Base-by-base conservation (phyloP, 495 filamentous ascomycete genomes). In the Penicillium subrubescens region DNA sequence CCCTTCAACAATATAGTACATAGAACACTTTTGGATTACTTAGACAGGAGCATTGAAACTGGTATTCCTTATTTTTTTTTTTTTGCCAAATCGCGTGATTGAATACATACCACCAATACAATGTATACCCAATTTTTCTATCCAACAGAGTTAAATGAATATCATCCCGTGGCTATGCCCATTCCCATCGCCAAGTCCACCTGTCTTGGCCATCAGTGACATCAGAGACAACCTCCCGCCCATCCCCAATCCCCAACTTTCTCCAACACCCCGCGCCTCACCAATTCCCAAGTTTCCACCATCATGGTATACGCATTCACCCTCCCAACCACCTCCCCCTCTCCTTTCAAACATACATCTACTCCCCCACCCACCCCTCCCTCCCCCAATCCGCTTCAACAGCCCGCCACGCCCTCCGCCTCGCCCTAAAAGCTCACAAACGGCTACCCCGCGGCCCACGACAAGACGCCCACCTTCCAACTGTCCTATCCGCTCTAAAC, bases 221-320 rank as follows among this genome's bases (percentile, higher is more conserved):
- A 71, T 75, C 66, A 72, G 56, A 37, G 25, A 4, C 4, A 27
- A 27, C 4, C 25, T 17, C 53, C 57, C 58, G 58, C 61, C 29
- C 41, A 54, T 12, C 41, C 50, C 21, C 1, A 23, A 56, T 37
- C 43, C 35, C 48, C 48, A 46, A n/a, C 25, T 51, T 59, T 66
- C 68, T 65, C 63, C 67, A 65, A 67, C 71, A 53, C 59, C 65
- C 60, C 64, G 35, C 34, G 21, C 51, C 15, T 27, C 50, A 53
- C 14, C 25, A 15, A 37, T 41, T 37, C 27, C 56, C 12, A 7
- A 27, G 25, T 4, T 27, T 27, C 25, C 2, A 61, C 58, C 74
- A 85, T 62, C 35, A 97, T 97, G 94, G 92, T 94, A 48, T 97
- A 89, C 74, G 88, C 89, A 21, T 96, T 94, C 70, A 80, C 83